A percentile compares a stretch with the other conserved stretches of the same genome.
Conservation (phyloP, 108 stramenopile genomes). For the Hondaea fermentalgiana region DNA sequence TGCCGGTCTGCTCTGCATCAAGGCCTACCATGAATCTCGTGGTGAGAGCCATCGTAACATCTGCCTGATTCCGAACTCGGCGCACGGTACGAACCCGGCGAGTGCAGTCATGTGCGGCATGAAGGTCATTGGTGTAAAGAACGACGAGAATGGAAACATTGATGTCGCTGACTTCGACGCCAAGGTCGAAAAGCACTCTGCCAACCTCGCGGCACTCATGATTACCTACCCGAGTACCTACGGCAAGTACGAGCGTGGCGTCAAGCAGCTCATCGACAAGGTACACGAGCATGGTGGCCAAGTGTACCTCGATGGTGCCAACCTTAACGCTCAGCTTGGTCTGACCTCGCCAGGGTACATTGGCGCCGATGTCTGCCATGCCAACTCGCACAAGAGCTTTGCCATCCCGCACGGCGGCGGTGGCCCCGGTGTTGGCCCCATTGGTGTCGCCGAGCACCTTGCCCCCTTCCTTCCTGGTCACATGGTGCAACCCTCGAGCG, state of each 20-base stretch:
- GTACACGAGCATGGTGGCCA: constrained; percentile 89
- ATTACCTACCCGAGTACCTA: constrained; percentile 97
- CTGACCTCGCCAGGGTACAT: constrained; percentile 89
- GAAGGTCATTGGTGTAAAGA: constrained; percentile 92
- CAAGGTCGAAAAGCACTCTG: constrained; percentile 81
- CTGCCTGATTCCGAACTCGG: constrained; percentile 94
- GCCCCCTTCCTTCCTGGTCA: constrained; percentile 97
- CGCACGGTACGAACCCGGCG: constrained; percentile 98
- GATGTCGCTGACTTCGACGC: constrained; percentile 76
- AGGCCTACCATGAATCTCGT: constrained; percentile 65
- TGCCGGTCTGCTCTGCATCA: constrained; percentile 87
- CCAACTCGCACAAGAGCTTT: constrained; percentile 95
- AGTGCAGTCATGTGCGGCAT: constrained; percentile 88
- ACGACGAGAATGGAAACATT: constrained; percentile 77
- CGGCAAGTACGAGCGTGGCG: constrained; percentile 92
- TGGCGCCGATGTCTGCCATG: constrained; percentile 96
- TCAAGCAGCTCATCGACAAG: constrained; percentile 73
- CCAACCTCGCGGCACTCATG: constrained; percentile 91
- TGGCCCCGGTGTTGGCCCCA: constrained; percentile 92
- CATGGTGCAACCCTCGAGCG: constrained; percentile 41
- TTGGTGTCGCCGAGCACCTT: constrained; percentile 85
- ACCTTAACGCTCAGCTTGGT: constrained; percentile 98
- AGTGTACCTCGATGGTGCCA: constrained; percentile 99
- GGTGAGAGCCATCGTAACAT: constrained; percentile 85
- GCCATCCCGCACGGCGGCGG: constrained; percentile 99